A percentile compares a stretch with the other conserved stretches of the same genome.
Evolutionary conservation across 306 rosid genomes (phyloP).

Genomic region (Coriaria nepalensis): DNA sequence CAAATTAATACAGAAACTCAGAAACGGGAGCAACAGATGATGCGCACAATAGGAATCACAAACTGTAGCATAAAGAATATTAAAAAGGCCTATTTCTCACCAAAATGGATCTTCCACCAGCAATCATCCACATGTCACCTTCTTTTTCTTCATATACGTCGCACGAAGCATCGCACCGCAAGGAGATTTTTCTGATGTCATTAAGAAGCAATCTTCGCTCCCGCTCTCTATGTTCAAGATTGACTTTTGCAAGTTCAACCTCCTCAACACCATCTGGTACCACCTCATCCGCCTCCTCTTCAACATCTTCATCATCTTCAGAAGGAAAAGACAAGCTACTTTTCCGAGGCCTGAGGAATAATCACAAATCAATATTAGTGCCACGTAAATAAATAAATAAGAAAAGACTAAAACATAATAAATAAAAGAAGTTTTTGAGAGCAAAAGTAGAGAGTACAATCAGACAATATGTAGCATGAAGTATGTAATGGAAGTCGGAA

Average conservation of each 20-base stretch:
- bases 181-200: conserved; percentile 70
- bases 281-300: conserved; percentile 94
- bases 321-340: conserved; percentile 69
- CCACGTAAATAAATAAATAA: no score
- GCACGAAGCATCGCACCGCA: conserved; percentile 42
- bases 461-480: no score
- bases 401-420: no score
- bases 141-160: conserved; percentile 62
- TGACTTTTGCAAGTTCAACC: conserved; percentile 85
- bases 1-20: no score
- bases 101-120: conserved; percentile 59
- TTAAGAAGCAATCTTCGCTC: conserved; percentile 72
- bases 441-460: no score
- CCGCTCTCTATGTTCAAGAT: conserved; percentile 73
- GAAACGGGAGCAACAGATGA: no score
- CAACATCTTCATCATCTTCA: conserved; percentile 91
- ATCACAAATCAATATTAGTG: conserved; percentile 17
- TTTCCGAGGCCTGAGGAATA: conserved; percentile 75
- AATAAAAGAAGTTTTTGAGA: no score
- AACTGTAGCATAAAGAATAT: no score
- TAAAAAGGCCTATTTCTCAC: no score
- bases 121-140: conserved; percentile 81
- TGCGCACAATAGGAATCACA: no score
- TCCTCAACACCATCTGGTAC: conserved; percentile 99
- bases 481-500: no score